Base-by-base conservation (phyloP, 1,139 yeast species). In the Yamadazyma buinensis region DNA sequence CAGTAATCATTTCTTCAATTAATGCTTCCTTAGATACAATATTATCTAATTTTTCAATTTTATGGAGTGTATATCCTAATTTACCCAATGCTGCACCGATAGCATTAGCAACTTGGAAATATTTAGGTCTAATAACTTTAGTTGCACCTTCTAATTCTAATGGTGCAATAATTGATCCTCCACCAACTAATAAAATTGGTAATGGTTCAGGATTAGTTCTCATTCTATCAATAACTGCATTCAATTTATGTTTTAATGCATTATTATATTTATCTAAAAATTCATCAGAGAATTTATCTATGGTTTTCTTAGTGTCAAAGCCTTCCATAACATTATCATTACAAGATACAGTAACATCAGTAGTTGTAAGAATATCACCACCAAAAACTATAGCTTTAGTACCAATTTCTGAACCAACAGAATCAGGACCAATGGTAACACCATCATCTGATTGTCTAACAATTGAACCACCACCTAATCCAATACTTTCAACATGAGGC, bases 41-140 rank as follows among this genome's bases (percentile, higher is more conserved):
- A 4, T 56, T 52, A 17, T 29, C 37, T 7, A 34, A n/a, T n/a
- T 41, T 42, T 15, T 49, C 42, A 7, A 47, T 41, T 23, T 34
- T 44, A 5, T 49, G 51, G 6, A 51, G 31, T 10, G 43, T 42
- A 1, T 58, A 54, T 20, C 68, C 58, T 13, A 67, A 48, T 37
- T 64, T 64, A 5, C 69, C 69, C 40, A 67, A 49, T 7, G 72
- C 72, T n/a, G 73, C 72, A 32, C 73, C 73, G 31, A 67, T 64
- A 9, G 73, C 73, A 48, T 67, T 67, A 7, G 71, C 72, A 17
- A 66, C 67, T 29, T 59, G 61, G 40, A 46, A 63, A 40, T 40
- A 65, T 22, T 61, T 59, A 1, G 72, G 72, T 23, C 38, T 28
- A 19, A 59, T 40, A 3, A 67, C 69, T 29, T 55, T 50, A 7